phyloP scores from a whole-genome alignment of 345 rosid genomes.

The Corchorus olitorius region DNA sequence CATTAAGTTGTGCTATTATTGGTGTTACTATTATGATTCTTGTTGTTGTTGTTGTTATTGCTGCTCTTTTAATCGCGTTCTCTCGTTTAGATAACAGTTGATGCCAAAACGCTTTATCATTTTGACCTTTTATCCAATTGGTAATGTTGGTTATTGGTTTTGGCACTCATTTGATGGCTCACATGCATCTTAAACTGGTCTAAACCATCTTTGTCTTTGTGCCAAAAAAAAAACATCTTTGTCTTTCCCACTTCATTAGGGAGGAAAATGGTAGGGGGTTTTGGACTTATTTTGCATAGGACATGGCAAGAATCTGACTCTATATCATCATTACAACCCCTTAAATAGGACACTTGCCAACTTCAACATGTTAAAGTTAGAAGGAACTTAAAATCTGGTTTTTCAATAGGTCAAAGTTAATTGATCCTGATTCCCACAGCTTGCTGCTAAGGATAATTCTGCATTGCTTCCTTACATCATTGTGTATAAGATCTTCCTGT shows the following conservation, averaged over 20 bases:
- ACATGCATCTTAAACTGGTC: background rate
- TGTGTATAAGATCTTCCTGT: background rate
- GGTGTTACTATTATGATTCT: background rate
- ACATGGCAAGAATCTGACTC: too few relatives aligned
- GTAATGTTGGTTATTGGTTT: background rate
- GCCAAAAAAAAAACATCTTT: too few relatives aligned
- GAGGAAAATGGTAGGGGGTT: background rate
- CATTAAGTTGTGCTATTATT: background rate
- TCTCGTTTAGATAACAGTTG: background rate
- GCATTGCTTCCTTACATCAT: background rate
- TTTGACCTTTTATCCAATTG: background rate
- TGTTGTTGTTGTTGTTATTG: background rate
- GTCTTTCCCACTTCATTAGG: background rate
- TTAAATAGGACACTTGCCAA: too few relatives aligned
- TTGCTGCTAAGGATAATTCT: background rate
- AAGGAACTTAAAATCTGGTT: background rate
- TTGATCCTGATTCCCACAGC: background rate
- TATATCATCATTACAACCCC: too few relatives aligned
- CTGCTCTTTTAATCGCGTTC: background rate
- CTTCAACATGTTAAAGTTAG: background rate
- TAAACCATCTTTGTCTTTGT: background rate
- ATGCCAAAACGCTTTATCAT: background rate
- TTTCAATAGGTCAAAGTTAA: background rate
- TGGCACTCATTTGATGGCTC: background rate
- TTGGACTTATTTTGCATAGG: too few relatives aligned